Evolutionary conservation across 1,139 yeast species (phyloP), one percentile per base, ranked within the genome.

Genomic region (Kodamaea sp.): DNA sequence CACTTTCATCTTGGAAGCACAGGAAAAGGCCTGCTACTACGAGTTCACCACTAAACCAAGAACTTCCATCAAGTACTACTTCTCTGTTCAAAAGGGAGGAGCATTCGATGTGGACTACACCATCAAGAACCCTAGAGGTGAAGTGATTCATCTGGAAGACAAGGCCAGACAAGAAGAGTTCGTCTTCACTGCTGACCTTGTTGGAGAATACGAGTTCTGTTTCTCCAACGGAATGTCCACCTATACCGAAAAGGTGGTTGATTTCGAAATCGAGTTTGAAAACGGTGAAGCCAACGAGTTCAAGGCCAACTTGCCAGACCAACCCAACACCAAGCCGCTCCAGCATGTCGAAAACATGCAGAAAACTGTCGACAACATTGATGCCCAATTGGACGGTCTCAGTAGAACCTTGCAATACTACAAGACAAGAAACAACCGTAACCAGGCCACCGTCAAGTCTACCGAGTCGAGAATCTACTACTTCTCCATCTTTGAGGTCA

Each of bases 151-250:
- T 32, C 62, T 70, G 23, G 86, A 83, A 37, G 67, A 71, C 34
- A 81, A 81, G 50, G 83, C 83, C 55, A 78, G 88, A 60, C 95
- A 87, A 57, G 96, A 95, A 2, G 96, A 90, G 51, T 86, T 84
- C 70, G 71, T 78, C 4, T 80, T 90, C 57, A 68, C 66, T 20
- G 96, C 92, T 15, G 79, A 77, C 28, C 48, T 57, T 28, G 60
- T 64, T 25, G 98, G 98, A 22, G 97, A 92, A 60, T 92, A 90
- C 66, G 88, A 86, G 59, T 84, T 92, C 59, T 92, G 98, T 63
- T 89, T 92, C 69, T 70, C 82, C 48, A 89, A 89, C 59, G 86
- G 81, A 41, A 83, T 84, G 88, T 82, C 95, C 6, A 83, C 95
- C 3, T 83, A 80, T 57, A 84, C 92, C 33, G 94, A 86, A 53